Evolutionary conservation across 2,329 filamentous ascomycete genomes (phyloP).

Genomic region (Xylaria sp.): DNA sequence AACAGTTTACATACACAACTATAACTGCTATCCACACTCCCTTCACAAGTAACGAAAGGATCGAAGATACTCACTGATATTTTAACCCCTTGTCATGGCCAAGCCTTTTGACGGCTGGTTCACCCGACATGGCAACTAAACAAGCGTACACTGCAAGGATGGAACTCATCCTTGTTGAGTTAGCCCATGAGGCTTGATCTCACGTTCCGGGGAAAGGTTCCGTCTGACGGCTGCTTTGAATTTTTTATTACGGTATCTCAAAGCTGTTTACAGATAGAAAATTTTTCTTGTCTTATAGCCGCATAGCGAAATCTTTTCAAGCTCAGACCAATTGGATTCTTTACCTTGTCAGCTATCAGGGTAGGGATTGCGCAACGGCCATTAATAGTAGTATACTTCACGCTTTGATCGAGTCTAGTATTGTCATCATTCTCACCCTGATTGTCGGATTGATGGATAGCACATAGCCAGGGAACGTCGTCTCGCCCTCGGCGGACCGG

Average conservation of each 20-base stretch:
- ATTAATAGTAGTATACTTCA: constrained; percentile 5
- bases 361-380: constrained; percentile 22
- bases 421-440: constrained; percentile 8
- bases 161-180: constrained; percentile 23
- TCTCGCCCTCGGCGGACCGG: constrained; percentile 15
- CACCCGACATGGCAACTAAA: constrained; percentile 26
- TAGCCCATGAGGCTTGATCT: constrained; percentile 30
- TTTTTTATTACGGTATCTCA: constrained; percentile 23
- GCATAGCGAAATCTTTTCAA: constrained; percentile 19
- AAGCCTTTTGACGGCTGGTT: constrained; percentile 22
- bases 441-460: background rate
- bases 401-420: constrained; percentile 7
- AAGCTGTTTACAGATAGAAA: constrained; percentile 24
- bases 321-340: constrained; percentile 19
- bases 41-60: background rate
- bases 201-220: constrained; percentile 37
- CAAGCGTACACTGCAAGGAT: constrained; percentile 25
- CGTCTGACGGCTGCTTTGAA: constrained; percentile 29
- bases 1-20: background rate
- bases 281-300: constrained; percentile 27
- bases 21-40: background rate
- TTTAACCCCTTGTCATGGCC: constrained; percentile 25
- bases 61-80: background rate
- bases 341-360: constrained; percentile 17
- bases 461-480: background rate